A percentile compares a stretch with the other conserved stretches of the same genome.
Evolutionary conservation across 1,284 basidiomycete genomes (phyloP).

Genomic region (Afroboletus lepidellus): DNA sequence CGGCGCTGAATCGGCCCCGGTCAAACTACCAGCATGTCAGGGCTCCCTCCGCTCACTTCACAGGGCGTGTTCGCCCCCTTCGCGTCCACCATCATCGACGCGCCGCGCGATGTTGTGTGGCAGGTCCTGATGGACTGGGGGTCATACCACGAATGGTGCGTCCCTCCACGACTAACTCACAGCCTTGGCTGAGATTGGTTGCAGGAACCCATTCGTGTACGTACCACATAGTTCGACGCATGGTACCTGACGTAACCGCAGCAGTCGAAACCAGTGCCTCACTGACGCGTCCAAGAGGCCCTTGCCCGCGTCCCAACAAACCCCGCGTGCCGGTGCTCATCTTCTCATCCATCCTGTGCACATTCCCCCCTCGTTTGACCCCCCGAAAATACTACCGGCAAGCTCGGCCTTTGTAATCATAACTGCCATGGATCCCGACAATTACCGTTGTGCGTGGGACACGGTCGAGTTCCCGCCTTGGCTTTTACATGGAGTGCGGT

Average conservation of each 20-base stretch:
- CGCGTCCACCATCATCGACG: slow-evolving; percentile 34
- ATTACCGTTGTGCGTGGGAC: slow-evolving; percentile 58
- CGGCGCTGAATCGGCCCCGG: no score
- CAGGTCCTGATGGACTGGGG: slow-evolving; percentile 36
- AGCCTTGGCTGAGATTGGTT: background rate
- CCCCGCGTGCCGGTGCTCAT: slow-evolving; percentile 45
- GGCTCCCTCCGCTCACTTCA: slow-evolving; percentile 23
- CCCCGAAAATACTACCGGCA: slow-evolving; percentile 34
- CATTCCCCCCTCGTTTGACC: slow-evolving; percentile 55
- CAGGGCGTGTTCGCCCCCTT: slow-evolving; percentile 27
- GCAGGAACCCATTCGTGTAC: slow-evolving; percentile 70
- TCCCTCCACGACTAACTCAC: background rate
- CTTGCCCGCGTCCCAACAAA: slow-evolving; percentile 40
- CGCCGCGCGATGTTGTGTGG: slow-evolving; percentile 36
- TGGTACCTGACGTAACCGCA: slow-evolving; percentile 3
- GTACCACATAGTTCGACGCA: slow-evolving; percentile 10
- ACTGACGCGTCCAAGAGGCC: slow-evolving; percentile 43
- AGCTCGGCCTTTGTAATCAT: slow-evolving; percentile 42
- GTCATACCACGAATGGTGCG: slow-evolving; percentile 35
- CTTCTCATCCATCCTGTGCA: slow-evolving; percentile 52
- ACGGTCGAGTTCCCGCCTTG: slow-evolving; percentile 43
- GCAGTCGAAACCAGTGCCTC: slow-evolving; percentile 56
- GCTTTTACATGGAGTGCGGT: slow-evolving; percentile 54
- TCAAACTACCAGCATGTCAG: slow-evolving; percentile 11
- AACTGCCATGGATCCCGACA: slow-evolving; percentile 48